Conservation (phyloP, 2,329 filamentous ascomycete species). For the Aspergillus tanneri region DNA sequence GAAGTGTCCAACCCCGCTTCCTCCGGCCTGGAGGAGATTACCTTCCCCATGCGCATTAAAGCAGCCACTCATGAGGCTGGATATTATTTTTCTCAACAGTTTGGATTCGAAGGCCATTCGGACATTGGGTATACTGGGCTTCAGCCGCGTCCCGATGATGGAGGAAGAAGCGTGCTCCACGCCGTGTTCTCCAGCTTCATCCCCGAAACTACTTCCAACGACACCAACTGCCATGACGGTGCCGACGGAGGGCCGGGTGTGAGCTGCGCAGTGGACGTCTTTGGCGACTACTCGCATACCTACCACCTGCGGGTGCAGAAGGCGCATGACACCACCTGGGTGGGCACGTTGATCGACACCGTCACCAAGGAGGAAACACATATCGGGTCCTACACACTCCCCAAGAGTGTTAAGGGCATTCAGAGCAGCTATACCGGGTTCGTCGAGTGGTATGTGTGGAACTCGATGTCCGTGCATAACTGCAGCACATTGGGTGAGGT, state of each 20-base stretch:
- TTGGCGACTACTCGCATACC: constrained; percentile 17
- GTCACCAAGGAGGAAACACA: constrained; percentile 20
- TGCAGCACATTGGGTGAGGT: constrained; percentile 20
- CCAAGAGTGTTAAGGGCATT: constrained; percentile 23
- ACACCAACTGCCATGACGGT: constrained; percentile 27
- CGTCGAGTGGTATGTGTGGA: constrained; percentile 32
- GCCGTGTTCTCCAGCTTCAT: constrained; percentile 36
- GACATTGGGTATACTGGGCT: constrained; percentile 31
- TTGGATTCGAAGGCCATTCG: constrained; percentile 20
- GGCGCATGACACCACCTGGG: constrained; percentile 27
- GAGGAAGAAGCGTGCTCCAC: constrained; percentile 25
- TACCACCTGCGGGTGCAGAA: constrained; percentile 26
- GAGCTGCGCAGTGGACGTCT: constrained; percentile 26
- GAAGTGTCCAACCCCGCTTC: constrained; percentile 11
- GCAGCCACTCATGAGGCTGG: constrained; percentile 23
- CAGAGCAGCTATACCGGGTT: constrained; percentile 26
- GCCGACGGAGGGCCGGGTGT: constrained; percentile 31
- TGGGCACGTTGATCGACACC: constrained; percentile 27
- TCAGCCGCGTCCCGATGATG: constrained; percentile 22
- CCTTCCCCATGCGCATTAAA: constrained; percentile 24
- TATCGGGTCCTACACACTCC: constrained; percentile 30
- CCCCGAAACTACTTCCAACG: constrained; percentile 21
- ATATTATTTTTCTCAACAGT: constrained; percentile 33
- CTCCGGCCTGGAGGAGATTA: constrained; percentile 23
- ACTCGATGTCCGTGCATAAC: constrained; percentile 14